Evolutionary conservation across 2,329 filamentous ascomycete genomes (phyloP).

Genomic region (Raffaelea albimanens): DNA sequence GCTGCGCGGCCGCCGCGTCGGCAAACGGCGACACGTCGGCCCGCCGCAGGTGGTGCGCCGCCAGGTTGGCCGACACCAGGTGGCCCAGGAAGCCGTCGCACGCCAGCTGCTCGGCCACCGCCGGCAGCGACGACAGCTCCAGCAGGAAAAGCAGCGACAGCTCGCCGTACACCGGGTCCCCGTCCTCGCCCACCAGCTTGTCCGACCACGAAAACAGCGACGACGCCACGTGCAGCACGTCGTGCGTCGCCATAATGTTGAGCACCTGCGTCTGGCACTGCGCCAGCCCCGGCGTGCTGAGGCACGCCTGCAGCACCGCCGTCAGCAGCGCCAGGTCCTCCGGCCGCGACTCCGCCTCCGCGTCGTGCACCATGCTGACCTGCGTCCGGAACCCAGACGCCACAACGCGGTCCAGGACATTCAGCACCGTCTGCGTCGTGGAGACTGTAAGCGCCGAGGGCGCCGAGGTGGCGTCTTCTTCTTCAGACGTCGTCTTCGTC

Average conservation of each 20-base stretch:
- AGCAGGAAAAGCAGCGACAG: conserved; percentile 83
- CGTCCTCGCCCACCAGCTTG: conserved; percentile 49
- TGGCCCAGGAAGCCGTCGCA: conserved; percentile 76
- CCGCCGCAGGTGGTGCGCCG: conserved; percentile 66
- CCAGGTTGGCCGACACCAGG: conserved; percentile 69
- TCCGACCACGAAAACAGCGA: conserved; percentile 94
- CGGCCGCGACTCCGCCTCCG: conserved; percentile 53
- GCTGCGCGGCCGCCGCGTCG: conserved; percentile 53
- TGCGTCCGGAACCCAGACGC: conserved; percentile 74
- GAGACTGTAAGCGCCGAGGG: conserved; percentile 29
- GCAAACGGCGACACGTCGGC: conserved; percentile 69
- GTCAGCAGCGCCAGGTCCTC: conserved; percentile 82
- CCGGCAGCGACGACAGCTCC: conserved; percentile 71
- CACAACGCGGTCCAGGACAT: conserved; percentile 71
- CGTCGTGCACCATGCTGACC: conserved; percentile 72
- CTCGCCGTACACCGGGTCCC: conserved; percentile 84
- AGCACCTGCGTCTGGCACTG: conserved; percentile 63
- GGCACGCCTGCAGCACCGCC: conserved; percentile 74
- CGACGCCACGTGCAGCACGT: conserved; percentile 69
- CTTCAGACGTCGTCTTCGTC: background rate
- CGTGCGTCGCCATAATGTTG: conserved; percentile 59
- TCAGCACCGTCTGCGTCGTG: conserved; percentile 57
- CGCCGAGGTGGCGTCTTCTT: conserved; percentile 9
- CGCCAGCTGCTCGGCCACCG: conserved; percentile 81
- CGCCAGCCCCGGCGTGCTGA: conserved; percentile 68